Evolutionary conservation across 768 basidiomycete genomes (phyloP).

Genomic region (Suillus cothurnatus): DNA sequence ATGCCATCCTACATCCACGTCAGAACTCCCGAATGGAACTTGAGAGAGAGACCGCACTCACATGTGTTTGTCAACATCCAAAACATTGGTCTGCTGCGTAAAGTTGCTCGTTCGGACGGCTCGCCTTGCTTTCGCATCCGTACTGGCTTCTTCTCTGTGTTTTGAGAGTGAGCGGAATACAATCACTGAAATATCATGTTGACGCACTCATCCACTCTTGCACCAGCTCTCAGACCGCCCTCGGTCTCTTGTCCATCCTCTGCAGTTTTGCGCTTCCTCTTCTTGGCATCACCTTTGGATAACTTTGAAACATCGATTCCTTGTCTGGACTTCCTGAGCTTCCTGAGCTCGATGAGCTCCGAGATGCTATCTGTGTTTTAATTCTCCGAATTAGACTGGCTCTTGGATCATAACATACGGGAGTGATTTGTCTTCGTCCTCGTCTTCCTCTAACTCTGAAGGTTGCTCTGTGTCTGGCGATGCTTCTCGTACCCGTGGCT

Average conservation of each 20-base stretch:
- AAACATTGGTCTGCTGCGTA: conserved; percentile 93
- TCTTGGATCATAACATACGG: conserved; percentile 45
- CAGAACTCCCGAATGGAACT: neutral
- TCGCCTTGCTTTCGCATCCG: conserved; percentile 69
- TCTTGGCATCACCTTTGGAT: conserved; percentile 80
- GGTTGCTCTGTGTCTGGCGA: conserved; percentile 31
- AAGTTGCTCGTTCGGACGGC: conserved; percentile 89
- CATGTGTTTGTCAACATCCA: conserved; percentile 99
- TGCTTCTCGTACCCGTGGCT: conserved; percentile 53
- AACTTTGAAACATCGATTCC: conserved; percentile 88
- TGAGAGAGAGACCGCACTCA: conserved; percentile 39
- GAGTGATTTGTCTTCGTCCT: conserved; percentile 42
- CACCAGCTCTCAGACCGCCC: conserved; percentile 61
- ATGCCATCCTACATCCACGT: conserved; percentile 77
- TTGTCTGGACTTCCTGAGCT: conserved; percentile 66
- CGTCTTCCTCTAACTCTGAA: conserved; percentile 30
- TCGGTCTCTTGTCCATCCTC: conserved; percentile 46
- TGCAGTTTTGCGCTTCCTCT: conserved; percentile 58
- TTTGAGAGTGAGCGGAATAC: neutral
- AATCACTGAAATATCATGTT: conserved; percentile 20
- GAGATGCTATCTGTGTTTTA: conserved; percentile 52
- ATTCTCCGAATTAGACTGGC: conserved; percentile 11
- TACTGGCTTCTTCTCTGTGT: conserved; percentile 60
- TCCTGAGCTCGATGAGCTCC: conserved; percentile 84
- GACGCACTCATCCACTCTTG: conserved; percentile 51